Base-by-base conservation (phyloP, 2,329 filamentous ascomycete species). In the Chaetomium sp. region DNA sequence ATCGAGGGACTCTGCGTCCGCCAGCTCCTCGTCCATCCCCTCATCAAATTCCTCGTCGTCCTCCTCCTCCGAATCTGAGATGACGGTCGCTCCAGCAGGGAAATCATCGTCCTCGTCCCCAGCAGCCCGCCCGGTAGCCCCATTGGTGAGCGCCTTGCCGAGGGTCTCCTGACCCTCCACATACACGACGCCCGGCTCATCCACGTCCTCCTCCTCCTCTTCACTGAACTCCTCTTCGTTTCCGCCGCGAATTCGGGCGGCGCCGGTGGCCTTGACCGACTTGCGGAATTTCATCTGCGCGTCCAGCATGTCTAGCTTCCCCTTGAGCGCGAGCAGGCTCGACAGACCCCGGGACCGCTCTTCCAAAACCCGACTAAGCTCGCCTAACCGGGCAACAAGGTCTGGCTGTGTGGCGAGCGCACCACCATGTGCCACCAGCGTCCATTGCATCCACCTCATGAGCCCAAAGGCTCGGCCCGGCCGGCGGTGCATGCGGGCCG, bases 361-460 rank as follows among this genome's bases (percentile, higher is more conserved):
- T 68, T 93, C 90, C 65, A 98, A 85, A 21, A 98, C 94, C 74
- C 90, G 90, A 76, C 94, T 91, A 62, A 99, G 82, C 49, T 90
- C 88, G 56, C 86, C 83, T 65, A 99, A 85, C 74, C 89, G 89
- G 73, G 89, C 88, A 70, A 95, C 84, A 45, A 97, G 83, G 68
- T 93, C 90, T n/a, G 91, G 87, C 75, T 96, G 92, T 35, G 90
- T 90, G 12, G 93, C 92, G 58, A 99, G 83, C 60, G 93, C 93
- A 69, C 94, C 95, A 70, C 95, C 95, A 74, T 99, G 95, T 1
- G 91, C 89, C 38, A 97, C 87, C 62, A 97, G 85, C 1, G 92
- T 94, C 92, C 93, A 97, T 78, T 97, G 93, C 51, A 98, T 90
- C 93, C 95, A 99, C 19, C 90, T 87, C 85, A 97, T 93, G 35